Conservation (phyloP, 192 early-diverging fungal genomes). For the Coemansia sp. region DNA sequence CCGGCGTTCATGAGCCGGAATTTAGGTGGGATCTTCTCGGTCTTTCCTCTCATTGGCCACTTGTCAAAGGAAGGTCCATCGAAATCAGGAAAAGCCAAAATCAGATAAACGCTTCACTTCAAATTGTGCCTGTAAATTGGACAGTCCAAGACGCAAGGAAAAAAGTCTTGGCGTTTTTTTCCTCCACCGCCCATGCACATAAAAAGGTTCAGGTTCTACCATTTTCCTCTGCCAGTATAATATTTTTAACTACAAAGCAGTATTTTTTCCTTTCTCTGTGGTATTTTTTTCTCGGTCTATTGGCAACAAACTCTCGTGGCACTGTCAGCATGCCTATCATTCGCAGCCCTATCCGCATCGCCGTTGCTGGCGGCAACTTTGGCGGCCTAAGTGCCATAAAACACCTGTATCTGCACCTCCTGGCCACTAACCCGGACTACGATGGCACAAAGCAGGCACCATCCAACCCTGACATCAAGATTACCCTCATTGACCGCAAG, state of each 20-base stretch:
- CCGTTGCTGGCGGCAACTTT: constrained; percentile 52
- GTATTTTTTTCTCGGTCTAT: too few species aligned
- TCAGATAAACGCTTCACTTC: background rate
- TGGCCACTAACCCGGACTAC: constrained; percentile 40
- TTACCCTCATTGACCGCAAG: constrained; percentile 44
- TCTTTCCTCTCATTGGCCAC: background rate
- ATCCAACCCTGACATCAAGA: constrained; percentile 36
- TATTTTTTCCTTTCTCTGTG: too few species aligned
- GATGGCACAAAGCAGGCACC: constrained; percentile 45
- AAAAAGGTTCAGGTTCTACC: background rate
- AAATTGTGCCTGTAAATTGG: too few species aligned
- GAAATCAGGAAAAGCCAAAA: background rate
- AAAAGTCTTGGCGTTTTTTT: constrained; percentile 1
- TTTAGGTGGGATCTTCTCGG: background rate
- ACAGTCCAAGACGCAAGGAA: background rate
- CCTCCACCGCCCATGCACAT: background rate
- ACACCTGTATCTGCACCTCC: constrained; percentile 34
- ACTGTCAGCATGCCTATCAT: constrained; percentile 21
- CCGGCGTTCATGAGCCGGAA: background rate
- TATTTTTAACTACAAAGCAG: too few species aligned
- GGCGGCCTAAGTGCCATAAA: constrained; percentile 41
- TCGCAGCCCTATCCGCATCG: constrained; percentile 34
- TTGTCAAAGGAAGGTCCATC: background rate
- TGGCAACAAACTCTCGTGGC: too few species aligned
- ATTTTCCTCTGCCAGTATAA: too few species aligned